phyloP scores from a whole-genome alignment of 2,329 filamentous ascomycete genomes.

The Botrytis pseudocinerea region DNA sequence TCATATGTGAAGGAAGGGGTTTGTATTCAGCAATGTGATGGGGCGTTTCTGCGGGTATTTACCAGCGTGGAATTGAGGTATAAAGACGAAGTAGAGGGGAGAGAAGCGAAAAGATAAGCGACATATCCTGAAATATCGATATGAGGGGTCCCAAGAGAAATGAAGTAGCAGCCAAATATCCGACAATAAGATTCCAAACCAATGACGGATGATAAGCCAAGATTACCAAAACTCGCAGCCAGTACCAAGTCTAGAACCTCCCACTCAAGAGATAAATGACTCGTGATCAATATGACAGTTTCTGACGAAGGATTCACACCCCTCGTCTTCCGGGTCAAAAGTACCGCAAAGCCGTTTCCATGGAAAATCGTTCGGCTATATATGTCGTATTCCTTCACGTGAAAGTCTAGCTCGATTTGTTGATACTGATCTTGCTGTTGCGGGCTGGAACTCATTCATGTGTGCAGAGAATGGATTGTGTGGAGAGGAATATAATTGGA shows the following conservation, averaged over 20 bases:
- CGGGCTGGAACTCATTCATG: neutral
- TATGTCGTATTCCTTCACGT: constrained; percentile 6
- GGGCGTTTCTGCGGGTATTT: too few species aligned
- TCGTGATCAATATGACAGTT: neutral
- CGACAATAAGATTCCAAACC: neutral
- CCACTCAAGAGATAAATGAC: constrained; percentile 11
- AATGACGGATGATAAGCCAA: neutral
- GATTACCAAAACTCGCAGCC: neutral
- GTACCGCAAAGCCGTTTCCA: constrained; percentile 30
- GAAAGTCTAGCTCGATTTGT: constrained; percentile 23
- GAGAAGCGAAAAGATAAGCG: neutral
- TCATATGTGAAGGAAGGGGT: too few species aligned
- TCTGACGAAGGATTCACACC: constrained; percentile 2
- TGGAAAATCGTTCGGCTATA: constrained; percentile 35
- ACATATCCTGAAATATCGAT: neutral
- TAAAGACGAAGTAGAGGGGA: too few species aligned
- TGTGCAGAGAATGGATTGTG: neutral
- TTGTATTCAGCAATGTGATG: too few species aligned
- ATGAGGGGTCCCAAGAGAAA: neutral
- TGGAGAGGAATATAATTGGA: neutral
- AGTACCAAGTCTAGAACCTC: constrained; percentile 6
- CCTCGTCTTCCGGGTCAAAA: neutral
- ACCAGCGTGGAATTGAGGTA: too few species aligned
- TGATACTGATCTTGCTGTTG: neutral
- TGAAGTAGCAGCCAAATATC: neutral